Conservation (phyloP, 208 protist genomes). For the Trypanosoma scelopori region DNA sequence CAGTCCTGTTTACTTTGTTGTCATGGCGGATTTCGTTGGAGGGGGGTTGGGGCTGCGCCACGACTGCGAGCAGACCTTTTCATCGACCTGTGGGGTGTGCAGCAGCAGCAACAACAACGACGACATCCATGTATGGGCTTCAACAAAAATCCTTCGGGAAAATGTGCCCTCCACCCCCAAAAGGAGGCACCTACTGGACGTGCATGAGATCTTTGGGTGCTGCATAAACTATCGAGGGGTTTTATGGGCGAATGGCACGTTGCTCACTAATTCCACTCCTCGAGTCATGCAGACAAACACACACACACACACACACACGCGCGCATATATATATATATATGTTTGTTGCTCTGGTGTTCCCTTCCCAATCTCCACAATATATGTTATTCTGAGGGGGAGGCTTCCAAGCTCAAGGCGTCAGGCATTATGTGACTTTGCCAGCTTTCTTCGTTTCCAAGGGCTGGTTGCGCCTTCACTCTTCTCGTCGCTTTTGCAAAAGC, state of each 20-base stretch:
- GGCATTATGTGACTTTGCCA: conserved; percentile 34
- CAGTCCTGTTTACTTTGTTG: conserved; percentile 8
- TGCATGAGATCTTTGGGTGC: too few relatives aligned
- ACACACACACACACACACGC: background rate
- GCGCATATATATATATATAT: conserved; percentile 10
- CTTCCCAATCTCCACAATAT: too few relatives aligned
- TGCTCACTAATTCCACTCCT: conserved; percentile 25
- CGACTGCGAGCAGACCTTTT: too few relatives aligned
- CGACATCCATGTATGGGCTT: too few relatives aligned
- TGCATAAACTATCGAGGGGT: conserved; percentile 5
- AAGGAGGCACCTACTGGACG: too few relatives aligned
- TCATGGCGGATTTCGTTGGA: background rate
- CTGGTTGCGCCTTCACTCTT: conserved; percentile 60
- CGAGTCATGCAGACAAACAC: background rate
- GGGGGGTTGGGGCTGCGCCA: too few relatives aligned
- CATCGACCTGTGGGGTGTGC: too few relatives aligned
- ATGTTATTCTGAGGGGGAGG: conserved; percentile 18
- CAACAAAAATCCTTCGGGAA: too few relatives aligned
- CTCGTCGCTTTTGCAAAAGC: conserved; percentile 46
- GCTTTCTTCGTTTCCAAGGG: conserved; percentile 61
- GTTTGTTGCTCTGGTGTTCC: background rate
- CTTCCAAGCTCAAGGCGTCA: conserved; percentile 25
- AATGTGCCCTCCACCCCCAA: too few relatives aligned
- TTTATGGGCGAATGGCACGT: background rate
- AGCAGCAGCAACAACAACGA: too few relatives aligned